Conservation (phyloP, 345 rosid species). For the Acer yangbiense region DNA sequence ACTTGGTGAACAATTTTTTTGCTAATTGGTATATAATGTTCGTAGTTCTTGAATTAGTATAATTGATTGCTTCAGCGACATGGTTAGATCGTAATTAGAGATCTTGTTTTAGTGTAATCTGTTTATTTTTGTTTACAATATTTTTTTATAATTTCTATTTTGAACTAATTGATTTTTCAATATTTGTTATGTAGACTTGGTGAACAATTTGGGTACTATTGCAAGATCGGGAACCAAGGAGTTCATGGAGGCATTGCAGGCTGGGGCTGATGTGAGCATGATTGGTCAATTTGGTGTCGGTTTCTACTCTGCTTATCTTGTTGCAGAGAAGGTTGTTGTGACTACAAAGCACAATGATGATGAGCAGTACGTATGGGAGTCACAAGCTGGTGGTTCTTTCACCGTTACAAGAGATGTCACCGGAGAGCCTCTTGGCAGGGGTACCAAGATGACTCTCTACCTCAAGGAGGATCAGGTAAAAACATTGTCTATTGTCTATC, state of each 20-base stretch:
- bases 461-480: constrained; percentile 83
- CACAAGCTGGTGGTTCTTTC: constrained; percentile 96
- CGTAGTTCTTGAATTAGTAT: no score
- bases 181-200: constrained; percentile 48
- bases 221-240: constrained; percentile 95
- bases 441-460: constrained; percentile 80
- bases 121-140: no score
- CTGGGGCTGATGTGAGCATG: constrained; percentile 97
- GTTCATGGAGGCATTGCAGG: constrained; percentile 89
- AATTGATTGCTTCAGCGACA: no score
- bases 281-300: constrained; percentile 95
- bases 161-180: no score
- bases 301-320: constrained; percentile 93
- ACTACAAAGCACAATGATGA: constrained; percentile 85
- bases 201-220: constrained; percentile 88
- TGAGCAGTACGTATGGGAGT: constrained; percentile 86
- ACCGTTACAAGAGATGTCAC: constrained; percentile 71
- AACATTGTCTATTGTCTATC: no score
- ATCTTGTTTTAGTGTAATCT: no score
- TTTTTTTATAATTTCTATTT: no score
- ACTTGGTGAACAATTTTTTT: constrained; percentile 72
- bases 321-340: constrained; percentile 79
- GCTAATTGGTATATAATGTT: no score
- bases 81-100: no score
- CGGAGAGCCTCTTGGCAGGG: constrained; percentile 88